Evolutionary conservation across 2,329 filamentous ascomycete species (phyloP).

Genomic region (Didymella lethalis): DNA sequence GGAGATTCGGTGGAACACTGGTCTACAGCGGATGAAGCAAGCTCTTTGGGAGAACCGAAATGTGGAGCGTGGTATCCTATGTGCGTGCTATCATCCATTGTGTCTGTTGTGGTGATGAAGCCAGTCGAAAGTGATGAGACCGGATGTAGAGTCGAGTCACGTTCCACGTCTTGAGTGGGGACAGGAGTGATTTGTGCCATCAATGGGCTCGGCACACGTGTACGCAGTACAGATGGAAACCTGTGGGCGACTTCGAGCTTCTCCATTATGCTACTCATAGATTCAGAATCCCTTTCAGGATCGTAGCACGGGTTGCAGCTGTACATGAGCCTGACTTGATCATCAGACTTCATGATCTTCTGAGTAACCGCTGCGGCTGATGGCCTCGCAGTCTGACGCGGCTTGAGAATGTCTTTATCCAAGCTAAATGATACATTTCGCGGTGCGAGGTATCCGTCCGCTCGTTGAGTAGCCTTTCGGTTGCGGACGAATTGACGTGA

Average conservation of each 20-base stretch:
- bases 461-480: neutral
- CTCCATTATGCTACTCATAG: neutral
- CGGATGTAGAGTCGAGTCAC: neutral
- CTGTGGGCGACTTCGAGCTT: neutral
- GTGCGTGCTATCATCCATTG: neutral
- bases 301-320: neutral
- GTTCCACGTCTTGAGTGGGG: neutral
- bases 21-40: neutral
- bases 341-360: neutral
- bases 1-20: neutral
- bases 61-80: too few relatives aligned
- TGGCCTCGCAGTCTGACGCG: neutral
- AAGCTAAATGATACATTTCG: neutral
- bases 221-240: neutral
- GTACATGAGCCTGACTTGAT: neutral
- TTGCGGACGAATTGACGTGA: neutral
- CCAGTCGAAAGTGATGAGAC: neutral
- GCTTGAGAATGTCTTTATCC: neutral
- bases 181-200: neutral
- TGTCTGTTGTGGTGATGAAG: neutral
- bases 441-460: neutral
- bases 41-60: neutral
- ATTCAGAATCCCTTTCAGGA: neutral
- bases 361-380: neutral
- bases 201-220: neutral